Base-by-base conservation (phyloP, 1,284 basidiomycete species). In the Moesziomyces sp. region DNA sequence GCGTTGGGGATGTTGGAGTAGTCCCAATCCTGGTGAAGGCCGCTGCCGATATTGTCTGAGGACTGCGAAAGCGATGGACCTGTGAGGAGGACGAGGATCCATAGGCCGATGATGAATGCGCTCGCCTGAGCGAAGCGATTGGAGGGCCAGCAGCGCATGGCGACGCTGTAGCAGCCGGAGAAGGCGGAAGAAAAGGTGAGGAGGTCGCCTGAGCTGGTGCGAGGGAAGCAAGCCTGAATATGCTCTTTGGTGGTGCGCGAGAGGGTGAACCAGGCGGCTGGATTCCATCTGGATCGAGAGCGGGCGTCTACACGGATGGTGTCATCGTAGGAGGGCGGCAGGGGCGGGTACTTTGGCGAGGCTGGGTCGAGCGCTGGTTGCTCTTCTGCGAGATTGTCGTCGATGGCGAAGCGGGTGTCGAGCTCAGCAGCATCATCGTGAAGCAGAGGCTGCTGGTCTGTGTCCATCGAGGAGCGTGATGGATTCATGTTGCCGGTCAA, bases 61-160 rank as follows among this genome's bases (percentile, higher is more conserved):
- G 43, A n/a, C 18, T 52, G 56, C 24, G 60, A 50, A 26, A 75
- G 53, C 19, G 59, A 47, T 13, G 68, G 69, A 5, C 69, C 64
- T 13, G 74, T 77, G 54, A 79, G 58, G 24, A 79, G 70, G 42
- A 79, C 68, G n/a, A 79, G 53, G 14, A 79, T 58, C 76, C 77
- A 79, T 14, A 79, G 70, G 13, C 69, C 69, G 8, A 77, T 43
- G 59, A 79, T 70, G n/a, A 76, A 77, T 28, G 74, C 44, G 42
- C 76, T 78, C 3, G 72, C 76, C 56, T 77, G 76, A 13, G 73
- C 74, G 18, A 79, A 72, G 19, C 78, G 63, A 46, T 75, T 78
- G 11, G 68, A 54, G 13, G 78, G 78, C 76, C 74, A 78, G 54
- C 63, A 77, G n/a, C 65, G 58, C 58, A 64, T 64, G 8, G 69